Conservation (phyloP, 768 basidiomycete species). For the Boletellus ananas region DNA sequence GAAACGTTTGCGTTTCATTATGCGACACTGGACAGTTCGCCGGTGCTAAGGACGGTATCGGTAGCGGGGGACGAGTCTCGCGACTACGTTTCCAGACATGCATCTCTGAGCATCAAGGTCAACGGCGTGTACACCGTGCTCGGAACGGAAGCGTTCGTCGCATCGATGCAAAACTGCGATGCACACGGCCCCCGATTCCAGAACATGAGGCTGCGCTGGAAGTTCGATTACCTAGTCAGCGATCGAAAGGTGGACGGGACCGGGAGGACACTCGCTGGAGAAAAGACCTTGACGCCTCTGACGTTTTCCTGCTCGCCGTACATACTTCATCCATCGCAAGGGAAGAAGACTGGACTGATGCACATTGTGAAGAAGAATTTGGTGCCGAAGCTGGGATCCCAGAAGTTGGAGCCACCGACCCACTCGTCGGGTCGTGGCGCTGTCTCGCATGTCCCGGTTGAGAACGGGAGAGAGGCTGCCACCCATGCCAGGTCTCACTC, state of each 20-base stretch:
- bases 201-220: constrained; percentile 57
- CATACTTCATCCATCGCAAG: constrained; percentile 55
- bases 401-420: constrained; percentile 50
- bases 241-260: constrained; percentile 48
- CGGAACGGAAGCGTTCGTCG: constrained; percentile 51
- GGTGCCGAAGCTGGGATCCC: constrained; percentile 59
- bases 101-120: constrained; percentile 59
- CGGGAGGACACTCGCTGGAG: constrained; percentile 52
- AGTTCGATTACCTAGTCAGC: constrained; percentile 74
- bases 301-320: constrained; percentile 73
- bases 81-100: constrained; percentile 77
- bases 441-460: constrained; percentile 1
- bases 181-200: constrained; percentile 17
- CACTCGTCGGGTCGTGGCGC: constrained; percentile 6
- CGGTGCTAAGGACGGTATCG: constrained; percentile 67
- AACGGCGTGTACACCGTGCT: constrained; percentile 75
- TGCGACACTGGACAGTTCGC: constrained; percentile 59
- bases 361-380: constrained; percentile 71
- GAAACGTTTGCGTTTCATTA: constrained; percentile 70
- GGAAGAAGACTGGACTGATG: constrained; percentile 63
- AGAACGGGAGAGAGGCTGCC: neutral
- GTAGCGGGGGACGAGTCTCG: constrained; percentile 62
- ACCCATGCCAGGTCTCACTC: constrained; percentile 21
- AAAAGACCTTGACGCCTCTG: constrained; percentile 69
- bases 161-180: constrained; percentile 18